Evolutionary conservation across 75 land plant species (phyloP).

Genomic region (Larix kaempferi): DNA sequence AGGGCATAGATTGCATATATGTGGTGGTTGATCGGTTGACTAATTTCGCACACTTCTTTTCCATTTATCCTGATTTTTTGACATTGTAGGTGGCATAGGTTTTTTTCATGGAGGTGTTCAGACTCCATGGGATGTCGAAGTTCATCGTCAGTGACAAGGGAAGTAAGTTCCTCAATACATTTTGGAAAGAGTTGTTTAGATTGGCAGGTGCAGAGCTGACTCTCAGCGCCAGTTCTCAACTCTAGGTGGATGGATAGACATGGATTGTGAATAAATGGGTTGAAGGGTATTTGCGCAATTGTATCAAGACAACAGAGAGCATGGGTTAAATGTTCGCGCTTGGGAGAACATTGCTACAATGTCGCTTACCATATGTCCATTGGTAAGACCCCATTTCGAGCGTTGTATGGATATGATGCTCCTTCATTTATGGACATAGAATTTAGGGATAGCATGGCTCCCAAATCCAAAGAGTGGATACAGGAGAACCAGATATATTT

Average conservation of each 20-base stretch:
- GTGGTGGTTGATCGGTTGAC: too few species aligned
- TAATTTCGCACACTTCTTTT: background rate
- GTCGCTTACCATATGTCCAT: slow-evolving; percentile 1
- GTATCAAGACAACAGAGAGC: background rate
- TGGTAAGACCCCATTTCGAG: background rate
- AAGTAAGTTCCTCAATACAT: background rate
- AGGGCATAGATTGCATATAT: too few species aligned
- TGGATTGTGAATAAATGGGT: slow-evolving; percentile 4
- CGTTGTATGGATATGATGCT: slow-evolving; percentile 8
- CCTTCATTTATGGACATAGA: background rate
- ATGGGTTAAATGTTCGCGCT: background rate
- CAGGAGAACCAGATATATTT: too few species aligned
- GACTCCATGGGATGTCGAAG: background rate
- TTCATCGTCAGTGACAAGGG: background rate
- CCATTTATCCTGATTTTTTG: background rate
- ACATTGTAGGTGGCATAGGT: background rate
- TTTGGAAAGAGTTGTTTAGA: background rate
- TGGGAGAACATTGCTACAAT: background rate
- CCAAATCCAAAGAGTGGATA: too few species aligned
- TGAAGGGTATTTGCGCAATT: background rate
- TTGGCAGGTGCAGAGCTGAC: background rate
- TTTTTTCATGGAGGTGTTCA: background rate
- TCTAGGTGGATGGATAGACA: background rate
- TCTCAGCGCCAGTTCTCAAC: background rate
- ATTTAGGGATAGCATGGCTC: too few species aligned